phyloP scores from a whole-genome alignment of 768 basidiomycete species.

The Tylopilus subfusipes region DNA sequence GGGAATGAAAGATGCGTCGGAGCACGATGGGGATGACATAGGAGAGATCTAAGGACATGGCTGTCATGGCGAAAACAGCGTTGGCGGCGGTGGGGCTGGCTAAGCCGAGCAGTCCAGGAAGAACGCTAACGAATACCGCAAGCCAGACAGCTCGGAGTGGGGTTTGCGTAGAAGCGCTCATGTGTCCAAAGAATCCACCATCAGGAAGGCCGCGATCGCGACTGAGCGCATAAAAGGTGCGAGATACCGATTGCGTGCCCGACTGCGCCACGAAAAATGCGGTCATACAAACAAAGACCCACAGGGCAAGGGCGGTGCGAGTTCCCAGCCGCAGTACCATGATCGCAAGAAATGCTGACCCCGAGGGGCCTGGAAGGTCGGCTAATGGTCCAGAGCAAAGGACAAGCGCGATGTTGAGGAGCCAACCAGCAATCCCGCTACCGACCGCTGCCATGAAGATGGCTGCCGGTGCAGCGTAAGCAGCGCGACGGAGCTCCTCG shows the following conservation, averaged over 20 bases:
- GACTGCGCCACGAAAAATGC: conserved; percentile 57
- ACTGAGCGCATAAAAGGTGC: conserved; percentile 59
- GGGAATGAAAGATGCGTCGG: conserved; percentile 47
- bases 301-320: conserved; percentile 48
- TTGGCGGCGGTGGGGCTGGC: conserved; percentile 51
- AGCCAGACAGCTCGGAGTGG: conserved; percentile 57
- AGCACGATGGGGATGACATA: conserved; percentile 58
- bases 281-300: conserved; percentile 57
- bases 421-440: conserved; percentile 51
- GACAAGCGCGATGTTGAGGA: conserved; percentile 61
- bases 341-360: conserved; percentile 55
- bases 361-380: conserved; percentile 50
- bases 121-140: conserved; percentile 40
- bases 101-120: conserved; percentile 48
- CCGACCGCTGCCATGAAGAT: conserved; percentile 45
- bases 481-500: conserved; percentile 53
- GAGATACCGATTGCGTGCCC: conserved; percentile 51
- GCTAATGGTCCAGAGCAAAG: conserved; percentile 51
- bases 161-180: conserved; percentile 46
- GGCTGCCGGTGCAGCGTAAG: conserved; percentile 44
- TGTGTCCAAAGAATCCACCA: conserved; percentile 51
- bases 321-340: conserved; percentile 53
- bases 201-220: conserved; percentile 56
- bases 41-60: conserved; percentile 49
- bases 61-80: conserved; percentile 55